These are phyloP conservation scores for Sphagnum contortum DNA, from an alignment of 225 moss, liverwort and hornwort genomes.

Conservation along the genomic window DNA sequence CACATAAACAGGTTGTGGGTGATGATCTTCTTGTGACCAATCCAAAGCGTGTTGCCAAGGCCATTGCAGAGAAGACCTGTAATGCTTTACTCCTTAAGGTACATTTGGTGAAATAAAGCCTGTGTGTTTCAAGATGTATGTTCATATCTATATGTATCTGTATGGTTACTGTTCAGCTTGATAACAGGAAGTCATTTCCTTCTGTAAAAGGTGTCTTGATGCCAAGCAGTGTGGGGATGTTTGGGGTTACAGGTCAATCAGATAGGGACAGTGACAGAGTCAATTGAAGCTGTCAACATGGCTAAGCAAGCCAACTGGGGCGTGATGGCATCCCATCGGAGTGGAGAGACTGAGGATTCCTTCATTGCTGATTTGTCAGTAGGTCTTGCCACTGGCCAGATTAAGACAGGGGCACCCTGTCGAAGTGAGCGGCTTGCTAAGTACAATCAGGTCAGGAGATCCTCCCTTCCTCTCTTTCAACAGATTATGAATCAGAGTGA, in stretches of 20 bases:
- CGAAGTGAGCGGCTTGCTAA: constrained; percentile 92
- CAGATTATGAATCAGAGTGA: no score
- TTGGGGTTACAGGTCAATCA: constrained; percentile 63
- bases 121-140: no score
- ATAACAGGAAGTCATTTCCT: no score
- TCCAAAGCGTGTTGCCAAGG: constrained; percentile 94
- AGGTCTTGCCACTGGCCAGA: constrained; percentile 92
- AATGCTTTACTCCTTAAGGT: constrained; percentile 97
- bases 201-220: no score
- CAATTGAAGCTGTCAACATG: constrained; percentile 93
- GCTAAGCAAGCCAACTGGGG: constrained; percentile 94
- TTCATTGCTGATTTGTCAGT: constrained; percentile 93
- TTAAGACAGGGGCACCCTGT: constrained; percentile 95
- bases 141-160: no score
- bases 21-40: constrained; percentile 95
- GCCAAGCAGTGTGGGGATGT: not conserved
- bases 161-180: no score
- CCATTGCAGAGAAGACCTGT: constrained; percentile 77
- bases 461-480: no score
- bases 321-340: constrained; percentile 93
- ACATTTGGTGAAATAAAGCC: not conserved
- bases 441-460: constrained; percentile 62
- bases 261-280: constrained; percentile 88
- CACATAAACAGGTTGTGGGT: constrained; percentile 59
- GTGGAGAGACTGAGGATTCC: constrained; percentile 94